Percentiles rank a stretch among this genome's conserved stretches.
phyloP scores from a whole-genome alignment of 2,329 filamentous ascomycete genomes.

The Colletotrichum lini region DNA sequence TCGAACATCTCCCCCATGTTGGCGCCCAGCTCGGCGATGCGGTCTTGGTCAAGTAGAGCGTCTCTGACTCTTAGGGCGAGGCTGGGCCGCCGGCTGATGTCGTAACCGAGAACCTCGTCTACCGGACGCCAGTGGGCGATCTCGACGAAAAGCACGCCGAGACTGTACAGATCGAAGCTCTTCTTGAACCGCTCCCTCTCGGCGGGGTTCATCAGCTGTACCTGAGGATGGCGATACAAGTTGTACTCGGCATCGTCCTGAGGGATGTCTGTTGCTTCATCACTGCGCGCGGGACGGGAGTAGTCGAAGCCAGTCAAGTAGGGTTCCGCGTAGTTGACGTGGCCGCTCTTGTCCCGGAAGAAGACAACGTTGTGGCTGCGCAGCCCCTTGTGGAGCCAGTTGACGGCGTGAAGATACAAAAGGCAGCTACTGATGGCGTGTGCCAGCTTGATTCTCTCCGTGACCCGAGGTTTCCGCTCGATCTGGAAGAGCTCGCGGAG shows the following conservation, averaged over 20 bases:
- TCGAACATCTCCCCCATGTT: slow-evolving; percentile 59
- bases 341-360: slow-evolving; percentile 54
- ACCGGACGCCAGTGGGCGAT: slow-evolving; percentile 67
- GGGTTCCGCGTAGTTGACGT: slow-evolving; percentile 57
- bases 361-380: slow-evolving; percentile 69
- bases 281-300: slow-evolving; percentile 63
- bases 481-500: slow-evolving; percentile 62
- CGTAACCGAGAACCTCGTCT: slow-evolving; percentile 58
- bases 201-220: slow-evolving; percentile 54
- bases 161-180: slow-evolving; percentile 66
- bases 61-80: slow-evolving; percentile 54
- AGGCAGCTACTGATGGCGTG: slow-evolving; percentile 66
- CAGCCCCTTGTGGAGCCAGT: slow-evolving; percentile 72
- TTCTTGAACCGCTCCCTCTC: slow-evolving; percentile 60
- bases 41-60: slow-evolving; percentile 49
- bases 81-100: slow-evolving; percentile 55
- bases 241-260: slow-evolving; percentile 61
- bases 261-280: slow-evolving; percentile 66
- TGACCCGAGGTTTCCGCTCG: slow-evolving; percentile 63
- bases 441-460: slow-evolving; percentile 66
- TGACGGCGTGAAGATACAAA: slow-evolving; percentile 68
- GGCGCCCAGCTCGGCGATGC: slow-evolving; percentile 53
- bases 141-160: slow-evolving; percentile 67
- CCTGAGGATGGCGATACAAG: slow-evolving; percentile 64
- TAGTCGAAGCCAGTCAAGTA: slow-evolving; percentile 70